These are phyloP conservation scores for Gossypium arboreum DNA, from an alignment of 345 rosid species.

Conservation along the genomic window DNA sequence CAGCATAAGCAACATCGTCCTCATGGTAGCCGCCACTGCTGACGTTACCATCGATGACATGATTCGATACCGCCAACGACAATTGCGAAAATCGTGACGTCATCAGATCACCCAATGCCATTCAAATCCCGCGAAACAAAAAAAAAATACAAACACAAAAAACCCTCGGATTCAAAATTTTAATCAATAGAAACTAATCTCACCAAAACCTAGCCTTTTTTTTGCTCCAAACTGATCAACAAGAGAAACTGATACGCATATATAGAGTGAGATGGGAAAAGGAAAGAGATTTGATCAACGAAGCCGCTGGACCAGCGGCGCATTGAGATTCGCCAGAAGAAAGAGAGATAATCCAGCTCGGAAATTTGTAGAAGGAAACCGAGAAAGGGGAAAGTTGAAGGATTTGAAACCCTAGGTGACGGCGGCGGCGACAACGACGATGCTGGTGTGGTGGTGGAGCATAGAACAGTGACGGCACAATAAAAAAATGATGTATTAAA, in stretches of 20 bases:
- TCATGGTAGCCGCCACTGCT: constrained; percentile 34
- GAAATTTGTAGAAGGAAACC: constrained; percentile 19
- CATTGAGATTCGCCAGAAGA: constrained; percentile 53
- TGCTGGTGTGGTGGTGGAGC: constrained; percentile 26
- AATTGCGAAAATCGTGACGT: constrained; percentile 89
- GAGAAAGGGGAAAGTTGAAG: neutral
- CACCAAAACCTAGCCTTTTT: constrained; percentile 32
- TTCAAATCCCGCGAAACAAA: constrained; percentile 45
- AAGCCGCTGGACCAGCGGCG: constrained; percentile 98
- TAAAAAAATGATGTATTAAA: neutral
- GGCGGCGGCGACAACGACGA: constrained; percentile 9
- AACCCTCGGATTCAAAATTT: constrained; percentile 12
- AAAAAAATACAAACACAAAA: neutral
- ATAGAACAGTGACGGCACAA: constrained; percentile 43
- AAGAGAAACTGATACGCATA: neutral
- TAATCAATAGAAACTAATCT: neutral
- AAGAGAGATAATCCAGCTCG: constrained; percentile 82
- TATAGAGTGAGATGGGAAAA: neutral
- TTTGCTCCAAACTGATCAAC: constrained; percentile 18
- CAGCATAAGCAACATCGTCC: constrained; percentile 38
- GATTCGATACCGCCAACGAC: constrained; percentile 56
- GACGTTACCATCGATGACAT: neutral
- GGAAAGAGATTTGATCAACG: constrained; percentile 48
- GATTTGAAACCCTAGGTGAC: constrained; percentile 17
- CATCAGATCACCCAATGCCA: constrained; percentile 99